Evolutionary conservation across 1,139 yeast species (phyloP).

Genomic region (Pichia sp.): DNA sequence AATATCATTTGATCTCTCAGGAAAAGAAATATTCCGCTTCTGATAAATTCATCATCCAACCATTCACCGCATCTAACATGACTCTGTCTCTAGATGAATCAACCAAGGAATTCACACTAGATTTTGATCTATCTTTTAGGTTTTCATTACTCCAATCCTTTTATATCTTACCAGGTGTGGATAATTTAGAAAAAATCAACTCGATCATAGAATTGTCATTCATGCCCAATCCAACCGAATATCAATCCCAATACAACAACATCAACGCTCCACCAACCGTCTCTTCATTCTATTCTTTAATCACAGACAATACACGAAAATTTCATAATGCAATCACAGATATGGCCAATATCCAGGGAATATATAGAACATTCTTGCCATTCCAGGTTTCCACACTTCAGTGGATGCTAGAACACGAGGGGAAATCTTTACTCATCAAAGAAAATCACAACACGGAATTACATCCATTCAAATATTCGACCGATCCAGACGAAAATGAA

Average conservation of each 20-base stretch:
- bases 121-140: too few relatives aligned
- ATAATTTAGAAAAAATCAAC: not conserved
- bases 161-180: not conserved
- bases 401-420: slow-evolving; percentile 66
- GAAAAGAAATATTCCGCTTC: too few relatives aligned
- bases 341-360: slow-evolving; percentile 19
- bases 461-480: slow-evolving; percentile 12
- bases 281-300: slow-evolving; percentile 33
- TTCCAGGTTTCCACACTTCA: slow-evolving; percentile 64
- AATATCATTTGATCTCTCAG: too few relatives aligned
- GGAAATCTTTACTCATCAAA: slow-evolving; percentile 37
- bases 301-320: slow-evolving; percentile 31
- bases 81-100: not conserved
- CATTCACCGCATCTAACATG: not conserved
- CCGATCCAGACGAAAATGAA: slow-evolving; percentile 8
- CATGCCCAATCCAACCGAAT: slow-evolving; percentile 24
- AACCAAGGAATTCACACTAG: not conserved
- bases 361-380: slow-evolving; percentile 26
- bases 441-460: slow-evolving; percentile 15
- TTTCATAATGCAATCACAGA: slow-evolving; percentile 14
- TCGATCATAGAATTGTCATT: not conserved
- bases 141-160: not conserved
- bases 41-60: too few relatives aligned
- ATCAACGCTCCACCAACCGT: slow-evolving; percentile 24
- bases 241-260: slow-evolving; percentile 21